Evolutionary conservation across 768 basidiomycete genomes (phyloP).

Genomic region (Tricholoma hemisulphureum): DNA sequence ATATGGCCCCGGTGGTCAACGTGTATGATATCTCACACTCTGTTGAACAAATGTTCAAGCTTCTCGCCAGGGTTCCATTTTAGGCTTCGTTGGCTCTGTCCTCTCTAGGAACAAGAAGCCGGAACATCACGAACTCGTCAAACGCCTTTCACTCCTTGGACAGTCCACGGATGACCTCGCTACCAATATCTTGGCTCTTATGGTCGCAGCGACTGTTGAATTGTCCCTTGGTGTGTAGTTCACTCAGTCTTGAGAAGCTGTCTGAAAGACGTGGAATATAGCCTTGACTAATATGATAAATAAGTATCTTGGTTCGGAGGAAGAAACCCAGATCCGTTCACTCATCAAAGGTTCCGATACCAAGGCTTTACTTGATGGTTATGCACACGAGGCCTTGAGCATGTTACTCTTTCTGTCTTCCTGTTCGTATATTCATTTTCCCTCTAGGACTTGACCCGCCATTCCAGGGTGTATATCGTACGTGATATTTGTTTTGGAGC

Average conservation of each 20-base stretch:
- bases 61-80: slow-evolving; percentile 22
- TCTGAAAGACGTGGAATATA: slow-evolving; percentile 22
- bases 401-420: slow-evolving; percentile 25
- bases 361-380: slow-evolving; percentile 47
- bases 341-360: slow-evolving; percentile 31
- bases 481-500: slow-evolving; percentile 17
- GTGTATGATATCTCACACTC: slow-evolving; percentile 40
- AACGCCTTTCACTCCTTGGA: slow-evolving; percentile 55
- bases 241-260: not conserved
- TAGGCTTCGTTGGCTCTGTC: slow-evolving; percentile 45
- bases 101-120: slow-evolving; percentile 47
- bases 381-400: slow-evolving; percentile 71
- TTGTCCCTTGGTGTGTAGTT: slow-evolving; percentile 57
- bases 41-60: slow-evolving; percentile 20
- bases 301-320: slow-evolving; percentile 55
- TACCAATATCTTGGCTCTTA: slow-evolving; percentile 68
- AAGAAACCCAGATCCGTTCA: slow-evolving; percentile 37
- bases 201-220: slow-evolving; percentile 68
- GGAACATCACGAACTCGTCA: slow-evolving; percentile 52
- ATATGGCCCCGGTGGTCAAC: slow-evolving; percentile 36
- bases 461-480: slow-evolving; percentile 68
- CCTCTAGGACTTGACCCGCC: slow-evolving; percentile 66
- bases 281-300: slow-evolving; percentile 68
- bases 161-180: slow-evolving; percentile 59
- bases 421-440: slow-evolving; percentile 2